Evolutionary conservation across 2,329 filamentous ascomycete species (phyloP).

Genomic region (Pseudogymnoascus sp.): DNA sequence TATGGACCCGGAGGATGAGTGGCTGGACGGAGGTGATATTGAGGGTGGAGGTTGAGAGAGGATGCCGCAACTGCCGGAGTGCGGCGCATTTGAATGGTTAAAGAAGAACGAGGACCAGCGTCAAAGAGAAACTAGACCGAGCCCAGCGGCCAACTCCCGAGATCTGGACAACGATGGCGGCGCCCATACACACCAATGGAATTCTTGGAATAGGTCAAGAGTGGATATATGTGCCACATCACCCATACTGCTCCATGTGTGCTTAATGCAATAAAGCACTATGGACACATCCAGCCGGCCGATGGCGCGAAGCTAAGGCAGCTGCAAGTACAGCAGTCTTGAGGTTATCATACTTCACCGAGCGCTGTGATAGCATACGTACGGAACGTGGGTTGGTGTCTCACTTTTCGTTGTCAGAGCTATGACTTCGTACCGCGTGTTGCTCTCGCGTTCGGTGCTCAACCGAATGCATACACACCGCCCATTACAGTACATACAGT

Average conservation of each 20-base stretch:
- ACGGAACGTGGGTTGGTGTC: not conserved
- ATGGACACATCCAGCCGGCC: not conserved
- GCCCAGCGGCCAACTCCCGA: not conserved
- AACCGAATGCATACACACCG: not conserved
- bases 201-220: not conserved
- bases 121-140: not conserved
- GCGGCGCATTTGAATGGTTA: not conserved
- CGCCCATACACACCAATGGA: not conserved
- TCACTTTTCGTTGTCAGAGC: not conserved
- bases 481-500: not conserved
- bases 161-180: not conserved
- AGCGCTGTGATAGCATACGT: not conserved
- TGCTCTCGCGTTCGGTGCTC: not conserved
- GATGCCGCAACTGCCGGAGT: not conserved
- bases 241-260: not conserved
- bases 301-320: not conserved
- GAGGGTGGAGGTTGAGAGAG: not conserved
- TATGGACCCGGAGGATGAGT: conserved; percentile 9
- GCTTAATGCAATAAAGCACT: not conserved
- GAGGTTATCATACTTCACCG: not conserved
- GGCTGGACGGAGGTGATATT: conserved; percentile 14
- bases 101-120: not conserved
- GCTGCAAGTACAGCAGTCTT: not conserved
- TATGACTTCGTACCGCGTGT: not conserved
- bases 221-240: not conserved